These are phyloP conservation scores for Eucalyptus marginata DNA, from an alignment of 345 rosid species.

Conservation along the genomic window DNA sequence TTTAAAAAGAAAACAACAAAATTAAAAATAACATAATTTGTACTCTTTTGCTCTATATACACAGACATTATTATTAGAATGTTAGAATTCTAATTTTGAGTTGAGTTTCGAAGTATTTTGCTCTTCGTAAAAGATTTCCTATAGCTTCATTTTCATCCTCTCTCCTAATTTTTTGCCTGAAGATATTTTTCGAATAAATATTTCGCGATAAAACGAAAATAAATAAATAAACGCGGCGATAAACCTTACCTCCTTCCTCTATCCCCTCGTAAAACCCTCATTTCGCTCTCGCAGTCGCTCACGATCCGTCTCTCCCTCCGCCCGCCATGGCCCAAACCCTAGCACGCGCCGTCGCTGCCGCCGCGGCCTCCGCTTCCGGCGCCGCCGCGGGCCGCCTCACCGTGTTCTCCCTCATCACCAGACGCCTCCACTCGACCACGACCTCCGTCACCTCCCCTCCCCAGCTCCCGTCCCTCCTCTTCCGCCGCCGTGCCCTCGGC, in stretches of 20 bases:
- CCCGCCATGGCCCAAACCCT: constrained; percentile 52
- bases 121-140: background rate
- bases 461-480: constrained; percentile 11
- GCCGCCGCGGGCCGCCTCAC: constrained; percentile 29
- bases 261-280: background rate
- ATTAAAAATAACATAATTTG: background rate
- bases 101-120: background rate
- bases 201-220: background rate
- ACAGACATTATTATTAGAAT: background rate
- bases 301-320: background rate
- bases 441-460: constrained; percentile 21
- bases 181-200: background rate
- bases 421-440: constrained; percentile 23
- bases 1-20: accelerated
- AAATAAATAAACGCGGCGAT: background rate
- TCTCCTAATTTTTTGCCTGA: background rate
- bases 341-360: constrained; percentile 10
- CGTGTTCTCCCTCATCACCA: background rate
- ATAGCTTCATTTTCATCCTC: background rate
- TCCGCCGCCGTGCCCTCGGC: constrained; percentile 15
- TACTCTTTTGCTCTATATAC: background rate
- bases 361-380: constrained; percentile 8
- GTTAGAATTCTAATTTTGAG: background rate
- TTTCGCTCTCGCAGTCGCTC: background rate
- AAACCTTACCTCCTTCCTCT: background rate